phyloP scores from a whole-genome alignment of 768 basidiomycete species.

The Leucogyrophana mollusca region DNA sequence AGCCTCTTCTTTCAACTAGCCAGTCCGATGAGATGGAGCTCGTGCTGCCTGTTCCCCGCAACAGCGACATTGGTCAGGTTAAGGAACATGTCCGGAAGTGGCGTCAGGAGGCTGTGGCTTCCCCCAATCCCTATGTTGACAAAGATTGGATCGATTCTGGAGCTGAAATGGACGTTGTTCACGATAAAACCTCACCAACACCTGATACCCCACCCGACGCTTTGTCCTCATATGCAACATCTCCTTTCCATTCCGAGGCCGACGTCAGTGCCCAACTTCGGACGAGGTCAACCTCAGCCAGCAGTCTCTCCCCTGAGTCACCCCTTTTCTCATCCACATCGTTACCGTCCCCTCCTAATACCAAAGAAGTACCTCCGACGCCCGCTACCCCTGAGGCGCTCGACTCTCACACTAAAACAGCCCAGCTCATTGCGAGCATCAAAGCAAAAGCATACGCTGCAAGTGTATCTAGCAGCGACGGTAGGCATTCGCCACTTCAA shows the following conservation, averaged over 20 bases:
- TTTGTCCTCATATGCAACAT: slow-evolving; percentile 6
- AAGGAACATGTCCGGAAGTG: slow-evolving; percentile 43
- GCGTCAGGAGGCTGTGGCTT: slow-evolving; percentile 33
- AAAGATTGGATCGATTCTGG: slow-evolving; percentile 1
- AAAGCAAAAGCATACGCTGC: slow-evolving; percentile 60
- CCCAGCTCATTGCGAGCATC: slow-evolving; percentile 60
- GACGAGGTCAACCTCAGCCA: slow-evolving; percentile 4
- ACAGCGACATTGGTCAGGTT: slow-evolving; percentile 26
- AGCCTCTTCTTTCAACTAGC: slow-evolving; percentile 55
- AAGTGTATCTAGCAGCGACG: slow-evolving; percentile 44
- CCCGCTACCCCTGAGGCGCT: slow-evolving; percentile 32
- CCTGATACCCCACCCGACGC: slow-evolving; percentile 7
- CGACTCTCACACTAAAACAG: slow-evolving; percentile 43
- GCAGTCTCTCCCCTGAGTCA: slow-evolving; percentile 11
- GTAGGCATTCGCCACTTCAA: slow-evolving; percentile 26
- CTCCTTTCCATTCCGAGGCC: slow-evolving; percentile 6
- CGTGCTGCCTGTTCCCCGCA: slow-evolving; percentile 24
- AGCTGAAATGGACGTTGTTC: slow-evolving; percentile 16
- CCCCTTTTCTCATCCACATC: slow-evolving; percentile 9
- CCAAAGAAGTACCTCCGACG: slow-evolving; percentile 16
- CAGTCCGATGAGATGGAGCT: slow-evolving; percentile 68
- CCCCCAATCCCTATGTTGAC: slow-evolving; percentile 11
- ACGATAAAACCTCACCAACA: slow-evolving; percentile 10
- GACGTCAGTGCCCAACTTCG: slow-evolving; percentile 11
- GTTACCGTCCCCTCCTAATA: slow-evolving; percentile 23